Evolutionary conservation across 129 eudicot species (phyloP).

Genomic region (Centrapalus pauciflorus): DNA sequence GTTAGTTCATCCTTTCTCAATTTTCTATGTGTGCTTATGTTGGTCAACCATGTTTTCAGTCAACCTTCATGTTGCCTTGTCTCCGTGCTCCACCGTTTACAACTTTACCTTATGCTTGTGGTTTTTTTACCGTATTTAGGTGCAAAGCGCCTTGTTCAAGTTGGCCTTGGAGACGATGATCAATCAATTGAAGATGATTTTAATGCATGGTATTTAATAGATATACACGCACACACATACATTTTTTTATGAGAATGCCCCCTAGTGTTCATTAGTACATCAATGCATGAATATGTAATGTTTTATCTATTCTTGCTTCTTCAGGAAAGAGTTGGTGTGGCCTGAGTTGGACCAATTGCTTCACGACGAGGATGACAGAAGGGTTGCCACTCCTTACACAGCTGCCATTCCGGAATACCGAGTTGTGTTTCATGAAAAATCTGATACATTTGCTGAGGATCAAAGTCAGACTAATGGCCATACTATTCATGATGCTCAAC

Average conservation of each 20-base stretch:
- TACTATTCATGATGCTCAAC: slow-evolving; percentile 76
- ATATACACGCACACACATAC: neutral
- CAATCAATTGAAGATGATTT: slow-evolving; percentile 98
- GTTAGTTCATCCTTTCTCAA: neutral
- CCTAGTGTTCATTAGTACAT: neutral
- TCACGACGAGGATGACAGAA: slow-evolving; percentile 64
- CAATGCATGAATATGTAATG: neutral
- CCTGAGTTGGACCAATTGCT: slow-evolving; percentile 88
- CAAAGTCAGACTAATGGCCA: slow-evolving; percentile 61
- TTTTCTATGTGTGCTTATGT: neutral
- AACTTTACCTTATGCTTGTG: slow-evolving; percentile 6
- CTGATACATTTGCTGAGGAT: slow-evolving; percentile 27
- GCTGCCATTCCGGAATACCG: slow-evolving; percentile 89
- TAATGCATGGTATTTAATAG: slow-evolving; percentile 62
- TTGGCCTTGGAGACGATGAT: slow-evolving; percentile 98
- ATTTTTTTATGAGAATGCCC: neutral
- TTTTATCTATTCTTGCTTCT: slow-evolving; percentile 14
- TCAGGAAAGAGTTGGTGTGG: slow-evolving; percentile 88
- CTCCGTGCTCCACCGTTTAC: too few relatives aligned
- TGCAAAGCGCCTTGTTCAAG: slow-evolving; percentile 73
- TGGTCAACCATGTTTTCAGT: neutral
- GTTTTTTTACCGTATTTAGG: slow-evolving; percentile 42
- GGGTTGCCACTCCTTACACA: slow-evolving; percentile 81
- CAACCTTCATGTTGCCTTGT: too few relatives aligned
- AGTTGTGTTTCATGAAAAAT: slow-evolving; percentile 55